A percentile compares a stretch with the other conserved stretches of the same genome.
phyloP scores from a whole-genome alignment of 148 eudicot species.

The Euryodendron excelsum region DNA sequence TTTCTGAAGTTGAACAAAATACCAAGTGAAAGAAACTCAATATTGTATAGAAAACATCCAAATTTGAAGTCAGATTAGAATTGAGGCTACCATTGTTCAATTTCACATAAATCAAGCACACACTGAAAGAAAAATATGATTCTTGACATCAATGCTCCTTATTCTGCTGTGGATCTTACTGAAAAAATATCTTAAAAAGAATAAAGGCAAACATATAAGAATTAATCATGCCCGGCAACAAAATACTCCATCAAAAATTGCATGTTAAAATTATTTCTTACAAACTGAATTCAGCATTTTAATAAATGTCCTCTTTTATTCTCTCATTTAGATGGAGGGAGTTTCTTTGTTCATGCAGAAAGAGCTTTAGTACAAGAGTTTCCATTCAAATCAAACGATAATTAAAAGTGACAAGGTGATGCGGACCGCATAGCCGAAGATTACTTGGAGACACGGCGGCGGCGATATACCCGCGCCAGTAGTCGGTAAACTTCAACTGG shows the following conservation, averaged over 20 bases:
- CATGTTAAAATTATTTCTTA: neutral
- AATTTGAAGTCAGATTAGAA: neutral
- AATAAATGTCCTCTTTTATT: neutral
- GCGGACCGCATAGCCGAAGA: no score
- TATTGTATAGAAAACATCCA: neutral
- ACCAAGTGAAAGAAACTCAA: neutral
- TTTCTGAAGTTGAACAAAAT: slow-evolving; percentile 46
- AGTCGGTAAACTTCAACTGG: no score
- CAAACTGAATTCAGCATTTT: neutral
- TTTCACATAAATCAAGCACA: neutral
- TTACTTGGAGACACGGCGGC: no score
- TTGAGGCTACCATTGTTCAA: neutral
- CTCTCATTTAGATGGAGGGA: neutral
- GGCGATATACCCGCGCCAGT: no score
- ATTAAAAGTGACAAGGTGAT: no score
- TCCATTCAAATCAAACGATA: no score
- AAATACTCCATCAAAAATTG: neutral
- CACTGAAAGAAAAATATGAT: neutral
- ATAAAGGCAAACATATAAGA: no score
- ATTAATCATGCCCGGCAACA: neutral
- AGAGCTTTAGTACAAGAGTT: neutral
- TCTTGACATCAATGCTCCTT: neutral
- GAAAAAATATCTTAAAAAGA: neutral
- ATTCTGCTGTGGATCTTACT: neutral
- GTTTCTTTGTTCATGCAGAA: neutral